Evolutionary conservation across 768 basidiomycete genomes (phyloP).

Genomic region (Suillus alpinus): DNA sequence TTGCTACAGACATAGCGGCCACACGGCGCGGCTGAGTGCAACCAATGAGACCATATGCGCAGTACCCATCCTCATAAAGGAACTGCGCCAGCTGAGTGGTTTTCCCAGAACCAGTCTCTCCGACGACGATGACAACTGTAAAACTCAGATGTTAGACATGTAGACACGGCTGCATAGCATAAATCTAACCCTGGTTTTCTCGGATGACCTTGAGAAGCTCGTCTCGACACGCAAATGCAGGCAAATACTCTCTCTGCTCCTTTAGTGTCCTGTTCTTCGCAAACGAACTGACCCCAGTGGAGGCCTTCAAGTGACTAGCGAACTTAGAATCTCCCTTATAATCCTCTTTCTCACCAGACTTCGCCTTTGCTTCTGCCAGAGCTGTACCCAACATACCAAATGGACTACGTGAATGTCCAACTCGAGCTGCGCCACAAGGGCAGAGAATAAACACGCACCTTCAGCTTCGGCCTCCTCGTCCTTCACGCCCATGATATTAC

Average conservation of each 20-base stretch:
- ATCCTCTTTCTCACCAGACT: conserved; percentile 54
- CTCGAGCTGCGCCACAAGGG: conserved; percentile 37
- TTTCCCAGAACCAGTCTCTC: conserved; percentile 99
- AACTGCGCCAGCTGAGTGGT: conserved; percentile 96
- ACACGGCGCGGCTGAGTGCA: conserved; percentile 99
- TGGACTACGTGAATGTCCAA: conserved; percentile 79
- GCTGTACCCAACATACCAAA: conserved; percentile 45
- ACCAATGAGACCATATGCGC: conserved; percentile 83
- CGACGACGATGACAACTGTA: conserved; percentile 88
- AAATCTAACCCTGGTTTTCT: conserved; percentile 83
- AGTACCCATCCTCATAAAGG: conserved; percentile 96
- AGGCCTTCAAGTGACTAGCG: conserved; percentile 85
- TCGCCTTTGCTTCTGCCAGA: conserved; percentile 45
- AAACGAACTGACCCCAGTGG: conserved; percentile 77
- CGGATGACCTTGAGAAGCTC: conserved; percentile 84
- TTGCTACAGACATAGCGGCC: conserved; percentile 99
- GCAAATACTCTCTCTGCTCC: conserved; percentile 94
- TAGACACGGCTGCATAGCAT: neutral
- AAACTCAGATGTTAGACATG: neutral
- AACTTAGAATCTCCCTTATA: conserved; percentile 97
- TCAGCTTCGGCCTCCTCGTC: conserved; percentile 93
- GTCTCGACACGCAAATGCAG: conserved; percentile 96
- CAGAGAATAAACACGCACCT: conserved; percentile 51
- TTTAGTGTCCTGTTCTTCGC: conserved; percentile 81
- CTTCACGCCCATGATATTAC: conserved; percentile 96